These are phyloP conservation scores for Fusarium palustre DNA, from an alignment of 2,329 filamentous ascomycete species.

Conservation along the genomic window DNA sequence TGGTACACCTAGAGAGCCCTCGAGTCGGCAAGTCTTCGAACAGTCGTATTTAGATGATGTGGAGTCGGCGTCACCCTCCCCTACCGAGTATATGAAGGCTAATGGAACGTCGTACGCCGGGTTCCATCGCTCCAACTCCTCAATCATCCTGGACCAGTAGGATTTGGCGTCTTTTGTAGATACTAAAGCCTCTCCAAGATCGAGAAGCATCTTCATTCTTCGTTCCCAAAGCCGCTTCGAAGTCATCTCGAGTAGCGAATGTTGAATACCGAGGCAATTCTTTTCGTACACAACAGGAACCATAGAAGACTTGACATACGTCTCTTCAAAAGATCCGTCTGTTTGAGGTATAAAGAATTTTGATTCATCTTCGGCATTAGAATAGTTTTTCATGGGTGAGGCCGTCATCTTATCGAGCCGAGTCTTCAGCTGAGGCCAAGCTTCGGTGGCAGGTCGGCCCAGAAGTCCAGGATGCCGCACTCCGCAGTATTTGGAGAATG, in stretches of 20 bases:
- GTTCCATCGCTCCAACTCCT: constrained; percentile 57
- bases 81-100: constrained; percentile 64
- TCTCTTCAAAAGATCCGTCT: constrained; percentile 59
- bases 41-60: constrained; percentile 47
- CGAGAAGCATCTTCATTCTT: constrained; percentile 61
- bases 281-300: constrained; percentile 59
- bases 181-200: constrained; percentile 60
- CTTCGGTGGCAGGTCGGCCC: constrained; percentile 68
- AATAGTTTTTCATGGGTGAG: constrained; percentile 47
- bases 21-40: constrained; percentile 55
- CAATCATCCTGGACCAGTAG: constrained; percentile 61
- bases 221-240: constrained; percentile 61
- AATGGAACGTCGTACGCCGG: constrained; percentile 63
- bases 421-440: constrained; percentile 68
- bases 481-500: constrained; percentile 71
- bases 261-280: constrained; percentile 59
- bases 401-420: constrained; percentile 52
- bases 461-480: constrained; percentile 73
- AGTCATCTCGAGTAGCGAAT: constrained; percentile 61
- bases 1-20: constrained; percentile 61
- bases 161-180: constrained; percentile 59
- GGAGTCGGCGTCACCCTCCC: constrained; percentile 51
- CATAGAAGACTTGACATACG: constrained; percentile 62
- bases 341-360: constrained; percentile 59
- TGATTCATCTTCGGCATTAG: constrained; percentile 58